Base-by-base conservation (phyloP, 2,329 filamentous ascomycete species). In the Aspergillus pseudonomiae region DNA sequence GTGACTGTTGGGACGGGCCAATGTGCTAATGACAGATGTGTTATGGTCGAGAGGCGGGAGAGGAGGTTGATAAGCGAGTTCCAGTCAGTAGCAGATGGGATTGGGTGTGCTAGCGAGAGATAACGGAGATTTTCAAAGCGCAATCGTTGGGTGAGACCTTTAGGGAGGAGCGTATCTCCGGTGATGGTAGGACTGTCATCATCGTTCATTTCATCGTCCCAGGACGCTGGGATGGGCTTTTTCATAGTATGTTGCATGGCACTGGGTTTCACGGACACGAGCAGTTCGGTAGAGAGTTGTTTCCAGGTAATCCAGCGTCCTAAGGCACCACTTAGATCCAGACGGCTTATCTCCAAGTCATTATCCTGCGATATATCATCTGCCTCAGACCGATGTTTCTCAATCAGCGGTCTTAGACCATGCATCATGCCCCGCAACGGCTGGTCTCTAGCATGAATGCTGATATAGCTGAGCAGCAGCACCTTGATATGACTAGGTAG, bases 1-100 rank as follows among this genome's bases (percentile, higher is more conserved):
- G 85, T 87, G n/a, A 84, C 75, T 0, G 83, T 85, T 2, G 87
- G 87, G 24, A 80, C 76, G 3, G 86, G 86, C 87, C 87, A 90
- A 71, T 87, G 81, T 2, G 87, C 86, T 2, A 90, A 79, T 0
- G 87, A 89, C 2, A 90, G 78, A 67, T 89, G 87, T 0, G 86
- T 88, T 28, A 90, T 72, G 4, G 81, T 86, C n/a, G 84, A 79
- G 0, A 87, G 74, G 30, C 84, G 79, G 0, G 82, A 79, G 0
- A 86, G 79, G 1, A 89, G 71, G 1, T 77, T 74, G 2, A 89
- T 76, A 2, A 90, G 78, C 6, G 84, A 80, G 16, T 79, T 74
- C 87, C 87, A 90, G 12, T 80, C 85, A 1, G 82, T 81, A 28
- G 77, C 77, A 3, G 59, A 64, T 7, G 70, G 70, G n/a, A 66